A percentile compares a stretch with the other conserved stretches of the same genome.
These are phyloP conservation scores for Daphne laureola DNA, from an alignment of 441 rosid genomes.

Conservation along the genomic window DNA sequence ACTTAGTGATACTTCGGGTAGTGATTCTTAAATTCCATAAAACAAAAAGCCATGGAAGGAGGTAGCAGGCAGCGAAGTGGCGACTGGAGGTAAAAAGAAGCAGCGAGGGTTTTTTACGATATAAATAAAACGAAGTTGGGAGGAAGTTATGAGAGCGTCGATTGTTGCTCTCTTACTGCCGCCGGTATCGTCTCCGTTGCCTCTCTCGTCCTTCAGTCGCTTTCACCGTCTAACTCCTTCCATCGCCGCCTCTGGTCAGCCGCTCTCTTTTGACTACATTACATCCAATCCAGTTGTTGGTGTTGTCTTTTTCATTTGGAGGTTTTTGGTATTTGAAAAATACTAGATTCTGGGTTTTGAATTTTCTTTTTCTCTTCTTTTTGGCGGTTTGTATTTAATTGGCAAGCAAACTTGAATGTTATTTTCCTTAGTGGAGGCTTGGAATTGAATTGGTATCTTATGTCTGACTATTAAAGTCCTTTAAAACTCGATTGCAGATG, in stretches of 20 bases:
- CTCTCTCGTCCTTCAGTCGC: slow-evolving; percentile 31
- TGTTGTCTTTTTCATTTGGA: not conserved
- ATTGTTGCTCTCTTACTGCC: slow-evolving; percentile 19
- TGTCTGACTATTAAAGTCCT: not conserved
- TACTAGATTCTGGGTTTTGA: slow-evolving; percentile 3
- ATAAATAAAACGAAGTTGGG: not conserved
- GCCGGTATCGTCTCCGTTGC: slow-evolving; percentile 40
- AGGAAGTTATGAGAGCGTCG: slow-evolving; percentile 24
- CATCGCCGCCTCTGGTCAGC: slow-evolving; percentile 29
- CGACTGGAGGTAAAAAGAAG: too few species aligned
- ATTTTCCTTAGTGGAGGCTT: slow-evolving; percentile 11
- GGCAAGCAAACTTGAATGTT: slow-evolving; percentile 4
- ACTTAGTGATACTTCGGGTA: too few species aligned
- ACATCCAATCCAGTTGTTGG: not conserved
- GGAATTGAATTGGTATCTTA: not conserved
- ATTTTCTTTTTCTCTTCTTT: not conserved
- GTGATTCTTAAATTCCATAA: too few species aligned
- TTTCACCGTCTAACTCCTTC: slow-evolving; percentile 18
- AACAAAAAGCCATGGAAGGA: too few species aligned
- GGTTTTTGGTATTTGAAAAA: not conserved
- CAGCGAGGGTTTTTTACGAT: not conserved
- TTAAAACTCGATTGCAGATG: not conserved
- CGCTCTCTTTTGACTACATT: slow-evolving; percentile 4
- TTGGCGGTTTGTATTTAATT: not conserved
- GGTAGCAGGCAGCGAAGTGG: too few species aligned